Evolutionary conservation across 83 land plant genomes (phyloP).

Genomic region (Picea mariana): DNA sequence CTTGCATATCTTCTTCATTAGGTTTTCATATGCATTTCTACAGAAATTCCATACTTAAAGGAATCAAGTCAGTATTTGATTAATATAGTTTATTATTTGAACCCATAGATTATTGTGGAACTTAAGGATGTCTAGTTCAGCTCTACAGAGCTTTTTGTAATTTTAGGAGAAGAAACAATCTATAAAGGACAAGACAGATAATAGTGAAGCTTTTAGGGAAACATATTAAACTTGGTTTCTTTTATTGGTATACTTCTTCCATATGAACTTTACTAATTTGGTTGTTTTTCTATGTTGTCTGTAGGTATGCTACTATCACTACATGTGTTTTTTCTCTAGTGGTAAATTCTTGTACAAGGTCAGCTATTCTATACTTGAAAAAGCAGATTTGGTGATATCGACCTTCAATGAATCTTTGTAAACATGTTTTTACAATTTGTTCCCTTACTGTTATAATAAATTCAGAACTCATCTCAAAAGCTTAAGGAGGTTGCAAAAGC

Average conservation of each 20-base stretch:
- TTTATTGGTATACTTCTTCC: neutral
- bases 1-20: no score
- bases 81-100: neutral
- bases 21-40: no score
- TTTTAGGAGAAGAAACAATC: neutral
- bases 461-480: conserved; percentile 65
- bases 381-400: neutral
- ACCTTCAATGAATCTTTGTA: neutral
- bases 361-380: neutral
- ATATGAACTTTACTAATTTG: neutral
- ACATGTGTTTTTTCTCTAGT: conserved; percentile 76
- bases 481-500: conserved; percentile 82
- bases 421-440: neutral
- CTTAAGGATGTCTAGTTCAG: neutral
- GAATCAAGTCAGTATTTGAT: neutral
- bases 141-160: neutral
- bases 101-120: neutral
- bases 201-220: neutral
- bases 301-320: conserved; percentile 96
- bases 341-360: conserved; percentile 99
- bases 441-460: conserved; percentile 9
- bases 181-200: neutral
- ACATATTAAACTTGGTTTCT: neutral
- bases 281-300: conserved; percentile 12
- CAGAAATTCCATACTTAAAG: no score